Percentiles rank a stretch among this genome's conserved stretches.
Conservation (phyloP, 495 filamentous ascomycete genomes). For the Letharia lupina region DNA sequence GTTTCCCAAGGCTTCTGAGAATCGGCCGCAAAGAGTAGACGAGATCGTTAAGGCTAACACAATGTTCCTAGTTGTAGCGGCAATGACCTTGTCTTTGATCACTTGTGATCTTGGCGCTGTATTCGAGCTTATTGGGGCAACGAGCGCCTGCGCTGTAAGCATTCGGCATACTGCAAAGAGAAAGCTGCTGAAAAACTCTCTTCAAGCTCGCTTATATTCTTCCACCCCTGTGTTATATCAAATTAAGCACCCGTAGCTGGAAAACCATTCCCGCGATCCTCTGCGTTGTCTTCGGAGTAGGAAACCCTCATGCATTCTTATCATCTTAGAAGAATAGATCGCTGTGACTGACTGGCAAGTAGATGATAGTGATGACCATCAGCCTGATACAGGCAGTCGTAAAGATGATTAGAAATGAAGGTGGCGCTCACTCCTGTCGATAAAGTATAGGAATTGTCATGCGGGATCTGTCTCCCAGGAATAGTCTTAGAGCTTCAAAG, state of each 20-base stretch:
- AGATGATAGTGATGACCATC: conserved; percentile 66
- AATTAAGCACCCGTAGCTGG: conserved; percentile 71
- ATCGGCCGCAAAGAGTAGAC: neutral
- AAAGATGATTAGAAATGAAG: conserved; percentile 46
- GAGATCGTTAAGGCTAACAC: neutral
- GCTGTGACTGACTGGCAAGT: neutral
- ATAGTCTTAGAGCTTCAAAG: neutral
- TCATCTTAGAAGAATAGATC: neutral
- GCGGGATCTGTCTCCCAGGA: neutral
- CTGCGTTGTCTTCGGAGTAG: conserved; percentile 63
- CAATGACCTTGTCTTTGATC: conserved; percentile 67
- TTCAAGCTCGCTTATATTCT: conserved; percentile 77
- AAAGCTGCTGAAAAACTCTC: neutral
- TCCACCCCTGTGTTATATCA: conserved; percentile 90
- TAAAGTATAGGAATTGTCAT: neutral
- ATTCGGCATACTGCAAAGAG: neutral
- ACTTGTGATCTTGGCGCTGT: conserved; percentile 91
- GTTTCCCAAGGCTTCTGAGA: neutral
- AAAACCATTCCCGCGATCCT: conserved; percentile 60
- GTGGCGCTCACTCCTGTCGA: conserved; percentile 4
- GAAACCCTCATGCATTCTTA: neutral
- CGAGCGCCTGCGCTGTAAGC: conserved; percentile 65
- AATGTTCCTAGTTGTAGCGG: conserved; percentile 55
- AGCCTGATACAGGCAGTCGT: conserved; percentile 65
- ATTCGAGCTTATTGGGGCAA: conserved; percentile 92